Conservation (phyloP, 129 eudicot species). For the Ambrosia trifida region DNA sequence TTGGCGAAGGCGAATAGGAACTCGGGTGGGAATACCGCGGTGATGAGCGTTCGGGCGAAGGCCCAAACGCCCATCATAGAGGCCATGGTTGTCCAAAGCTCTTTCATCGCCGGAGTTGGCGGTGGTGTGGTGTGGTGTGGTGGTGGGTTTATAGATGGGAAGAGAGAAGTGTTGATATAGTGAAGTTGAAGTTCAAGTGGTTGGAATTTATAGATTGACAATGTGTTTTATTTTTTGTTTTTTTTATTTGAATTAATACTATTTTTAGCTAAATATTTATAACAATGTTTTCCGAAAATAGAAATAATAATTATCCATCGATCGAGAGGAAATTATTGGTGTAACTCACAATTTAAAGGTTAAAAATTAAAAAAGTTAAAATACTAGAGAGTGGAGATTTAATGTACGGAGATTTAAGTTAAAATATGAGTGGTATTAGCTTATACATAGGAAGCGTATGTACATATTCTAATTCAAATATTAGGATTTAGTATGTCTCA, state of each 20-base stretch:
- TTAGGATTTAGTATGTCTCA: too few species aligned
- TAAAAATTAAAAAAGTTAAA: too few species aligned
- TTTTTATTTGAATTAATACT: neutral
- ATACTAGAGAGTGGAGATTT: too few species aligned
- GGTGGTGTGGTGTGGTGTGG: neutral
- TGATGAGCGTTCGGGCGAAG: constrained; percentile 68
- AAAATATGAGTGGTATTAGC: too few species aligned
- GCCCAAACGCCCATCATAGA: constrained; percentile 90
- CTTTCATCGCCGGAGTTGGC: constrained; percentile 49
- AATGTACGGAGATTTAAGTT: too few species aligned
- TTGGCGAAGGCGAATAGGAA: constrained; percentile 59
- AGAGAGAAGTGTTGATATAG: neutral
- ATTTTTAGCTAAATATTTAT: neutral
- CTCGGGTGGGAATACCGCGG: constrained; percentile 72
- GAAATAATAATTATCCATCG: too few species aligned
- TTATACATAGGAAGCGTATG: too few species aligned
- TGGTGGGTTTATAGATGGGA: neutral
- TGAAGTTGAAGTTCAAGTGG: constrained; percentile 13
- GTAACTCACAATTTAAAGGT: too few species aligned
- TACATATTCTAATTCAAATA: too few species aligned
- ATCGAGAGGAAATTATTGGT: too few species aligned
- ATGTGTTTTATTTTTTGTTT: neutral
- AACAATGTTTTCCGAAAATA: too few species aligned
- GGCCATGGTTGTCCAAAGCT: constrained; percentile 86
- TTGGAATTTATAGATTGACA: constrained; percentile 33